These are phyloP conservation scores for Zarea fungicola DNA, from an alignment of 2,329 filamentous ascomycete genomes.

Conservation along the genomic window DNA sequence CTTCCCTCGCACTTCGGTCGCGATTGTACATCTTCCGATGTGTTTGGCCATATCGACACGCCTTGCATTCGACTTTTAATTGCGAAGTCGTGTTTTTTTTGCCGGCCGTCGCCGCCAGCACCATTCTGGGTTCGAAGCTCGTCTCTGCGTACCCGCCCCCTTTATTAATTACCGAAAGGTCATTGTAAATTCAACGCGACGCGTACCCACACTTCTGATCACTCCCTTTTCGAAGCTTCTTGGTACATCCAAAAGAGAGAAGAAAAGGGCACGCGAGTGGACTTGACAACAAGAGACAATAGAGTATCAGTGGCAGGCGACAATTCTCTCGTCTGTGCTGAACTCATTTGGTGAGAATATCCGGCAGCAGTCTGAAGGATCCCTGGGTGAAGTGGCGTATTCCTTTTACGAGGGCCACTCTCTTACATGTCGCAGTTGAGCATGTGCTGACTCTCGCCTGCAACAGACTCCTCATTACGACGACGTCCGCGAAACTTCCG, in stretches of 20 bases:
- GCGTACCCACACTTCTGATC: constrained; percentile 14
- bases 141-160: constrained; percentile 7
- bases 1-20: constrained; percentile 11
- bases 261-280: constrained; percentile 16
- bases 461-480: constrained; percentile 36
- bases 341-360: constrained; percentile 48
- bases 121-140: not conserved
- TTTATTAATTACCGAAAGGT: constrained; percentile 6
- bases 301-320: constrained; percentile 59
- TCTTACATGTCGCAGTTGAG: not conserved
- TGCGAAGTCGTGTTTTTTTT: constrained; percentile 20
- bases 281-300: constrained; percentile 21
- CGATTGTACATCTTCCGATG: constrained; percentile 23
- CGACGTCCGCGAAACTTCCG: constrained; percentile 49
- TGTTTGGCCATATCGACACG: constrained; percentile 26
- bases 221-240: constrained; percentile 9
- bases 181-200: constrained; percentile 13
- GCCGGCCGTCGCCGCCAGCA: constrained; percentile 19
- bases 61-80: constrained; percentile 16
- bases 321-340: constrained; percentile 55
- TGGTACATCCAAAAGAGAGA: constrained; percentile 15
- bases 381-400: no score
- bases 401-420: no score
- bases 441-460: no score
- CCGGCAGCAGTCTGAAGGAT: not conserved